Conservation (phyloP, 176 grass and related monocot genomes). For the Carex pumila region DNA sequence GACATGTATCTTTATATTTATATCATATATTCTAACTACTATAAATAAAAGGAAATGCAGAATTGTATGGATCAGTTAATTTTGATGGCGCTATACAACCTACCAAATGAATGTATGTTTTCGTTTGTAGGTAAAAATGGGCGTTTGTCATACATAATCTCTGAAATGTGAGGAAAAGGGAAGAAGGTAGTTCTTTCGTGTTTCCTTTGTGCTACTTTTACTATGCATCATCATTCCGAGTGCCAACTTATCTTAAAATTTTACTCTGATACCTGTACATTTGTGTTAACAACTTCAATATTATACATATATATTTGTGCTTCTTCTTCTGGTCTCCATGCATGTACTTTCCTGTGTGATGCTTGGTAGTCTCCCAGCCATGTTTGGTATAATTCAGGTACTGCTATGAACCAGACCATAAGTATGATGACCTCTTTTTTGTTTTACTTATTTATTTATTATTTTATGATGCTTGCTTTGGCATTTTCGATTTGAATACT, state of each 20-base stretch:
- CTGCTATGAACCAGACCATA: neutral
- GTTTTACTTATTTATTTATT: neutral
- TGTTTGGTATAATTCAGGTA: neutral
- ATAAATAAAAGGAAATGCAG: constrained; percentile 37
- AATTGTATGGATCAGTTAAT: constrained; percentile 62
- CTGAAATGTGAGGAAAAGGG: constrained; percentile 83
- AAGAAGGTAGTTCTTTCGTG: constrained; percentile 95
- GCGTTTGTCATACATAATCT: constrained; percentile 73
- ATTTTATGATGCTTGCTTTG: neutral
- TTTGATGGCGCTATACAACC: constrained; percentile 73
- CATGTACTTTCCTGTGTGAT: neutral
- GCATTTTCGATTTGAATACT: neutral
- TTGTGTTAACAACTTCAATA: neutral
- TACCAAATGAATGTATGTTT: constrained; percentile 97
- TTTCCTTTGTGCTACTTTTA: constrained; percentile 50
- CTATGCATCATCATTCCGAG: neutral
- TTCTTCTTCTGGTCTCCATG: neutral
- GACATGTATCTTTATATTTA: neutral
- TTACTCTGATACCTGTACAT: neutral
- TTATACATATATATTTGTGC: neutral
- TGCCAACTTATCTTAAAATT: neutral
- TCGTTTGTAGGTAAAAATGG: constrained; percentile 98
- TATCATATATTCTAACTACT: neutral
- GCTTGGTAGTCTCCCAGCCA: neutral
- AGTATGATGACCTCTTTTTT: neutral